These are phyloP conservation scores for Helichrysum umbraculigerum DNA, from an alignment of 129 eudicot genomes.

Conservation along the genomic window DNA sequence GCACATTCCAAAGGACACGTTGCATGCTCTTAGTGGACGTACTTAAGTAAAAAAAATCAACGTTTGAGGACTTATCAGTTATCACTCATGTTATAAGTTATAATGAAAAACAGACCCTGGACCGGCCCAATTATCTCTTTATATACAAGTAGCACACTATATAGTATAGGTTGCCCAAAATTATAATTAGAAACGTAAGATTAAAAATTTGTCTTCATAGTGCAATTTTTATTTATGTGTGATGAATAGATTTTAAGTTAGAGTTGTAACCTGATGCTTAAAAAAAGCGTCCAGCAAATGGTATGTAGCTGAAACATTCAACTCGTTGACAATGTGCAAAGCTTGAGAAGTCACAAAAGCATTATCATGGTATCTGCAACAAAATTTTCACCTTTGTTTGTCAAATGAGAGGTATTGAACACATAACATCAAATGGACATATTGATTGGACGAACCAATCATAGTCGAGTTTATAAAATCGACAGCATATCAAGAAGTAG, in stretches of 20 bases:
- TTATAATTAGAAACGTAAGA: no score
- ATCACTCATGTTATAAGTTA: neutral
- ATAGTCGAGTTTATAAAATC: neutral
- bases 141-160: no score
- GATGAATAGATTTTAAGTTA: neutral
- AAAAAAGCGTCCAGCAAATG: constrained; percentile 67
- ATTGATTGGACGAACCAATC: neutral
- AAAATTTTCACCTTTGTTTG: neutral
- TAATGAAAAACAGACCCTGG: neutral
- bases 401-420: neutral
- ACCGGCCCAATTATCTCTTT: neutral
- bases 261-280: constrained; percentile 58
- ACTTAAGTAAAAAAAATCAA: no score
- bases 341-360: constrained; percentile 78
- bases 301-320: constrained; percentile 71
- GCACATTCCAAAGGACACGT: neutral
- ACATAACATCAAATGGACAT: neutral
- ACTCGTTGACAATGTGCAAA: constrained; percentile 63
- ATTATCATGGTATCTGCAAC: constrained; percentile 90
- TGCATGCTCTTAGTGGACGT: neutral
- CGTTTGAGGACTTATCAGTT: neutral
- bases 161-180: no score
- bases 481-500: neutral
- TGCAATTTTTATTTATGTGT: neutral
- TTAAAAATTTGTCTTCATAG: neutral